Percentiles rank a stretch among this genome's conserved stretches.
Conservation (phyloP, 2,329 filamentous ascomycete genomes). For the Arthrobotrys iridis region DNA sequence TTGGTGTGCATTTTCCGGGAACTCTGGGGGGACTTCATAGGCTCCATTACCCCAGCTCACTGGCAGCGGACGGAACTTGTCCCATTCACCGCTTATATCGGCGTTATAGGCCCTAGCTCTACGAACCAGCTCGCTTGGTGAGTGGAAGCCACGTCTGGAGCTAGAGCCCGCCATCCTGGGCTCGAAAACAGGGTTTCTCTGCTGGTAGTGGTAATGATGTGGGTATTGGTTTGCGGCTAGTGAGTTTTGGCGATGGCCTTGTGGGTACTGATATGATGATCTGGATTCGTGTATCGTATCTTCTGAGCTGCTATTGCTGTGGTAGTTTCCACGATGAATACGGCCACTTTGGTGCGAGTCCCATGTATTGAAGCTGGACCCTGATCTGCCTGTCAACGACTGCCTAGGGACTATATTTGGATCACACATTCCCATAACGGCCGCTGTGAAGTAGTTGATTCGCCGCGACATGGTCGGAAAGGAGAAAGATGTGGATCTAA, state of each 20-base stretch:
- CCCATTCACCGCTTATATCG: constrained; percentile 43
- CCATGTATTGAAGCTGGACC: constrained; percentile 45
- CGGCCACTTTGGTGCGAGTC: constrained; percentile 30
- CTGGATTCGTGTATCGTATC: constrained; percentile 36
- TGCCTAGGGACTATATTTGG: constrained; percentile 41
- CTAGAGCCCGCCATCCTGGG: constrained; percentile 51
- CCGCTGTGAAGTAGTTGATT: constrained; percentile 37
- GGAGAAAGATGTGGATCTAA: background rate
- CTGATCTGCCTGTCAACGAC: constrained; percentile 26
- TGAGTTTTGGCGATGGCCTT: constrained; percentile 7
- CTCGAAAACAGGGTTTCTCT: constrained; percentile 22
- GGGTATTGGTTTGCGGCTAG: background rate
- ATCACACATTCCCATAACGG: constrained; percentile 52
- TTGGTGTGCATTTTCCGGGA: constrained; percentile 47
- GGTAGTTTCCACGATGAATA: constrained; percentile 38
- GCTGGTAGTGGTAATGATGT: constrained; percentile 21
- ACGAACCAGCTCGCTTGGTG: constrained; percentile 21
- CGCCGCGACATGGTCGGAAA: constrained; percentile 38
- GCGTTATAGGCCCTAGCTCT: constrained; percentile 41
- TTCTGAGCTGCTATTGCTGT: constrained; percentile 42
- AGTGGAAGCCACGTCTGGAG: constrained; percentile 41
- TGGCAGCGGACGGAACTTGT: constrained; percentile 43
- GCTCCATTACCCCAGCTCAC: constrained; percentile 25
- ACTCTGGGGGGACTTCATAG: constrained; percentile 31
- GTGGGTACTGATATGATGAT: constrained; percentile 37